Conservation (phyloP, 257 asterid species). For the Haberlea rhodopensis region DNA sequence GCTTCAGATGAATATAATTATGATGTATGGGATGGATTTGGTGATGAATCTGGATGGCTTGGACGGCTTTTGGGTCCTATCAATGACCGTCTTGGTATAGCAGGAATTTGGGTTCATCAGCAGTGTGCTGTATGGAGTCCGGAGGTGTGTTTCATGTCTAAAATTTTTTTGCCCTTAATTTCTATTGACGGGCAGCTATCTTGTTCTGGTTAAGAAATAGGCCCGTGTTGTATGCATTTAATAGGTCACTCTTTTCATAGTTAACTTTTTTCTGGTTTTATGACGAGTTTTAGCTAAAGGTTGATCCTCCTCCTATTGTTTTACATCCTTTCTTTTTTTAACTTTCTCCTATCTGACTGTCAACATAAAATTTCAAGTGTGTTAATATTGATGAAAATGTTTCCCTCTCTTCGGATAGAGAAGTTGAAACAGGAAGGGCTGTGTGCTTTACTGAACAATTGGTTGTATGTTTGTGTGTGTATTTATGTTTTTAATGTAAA, state of each 20-base stretch:
- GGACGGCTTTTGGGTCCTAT: conserved; percentile 97
- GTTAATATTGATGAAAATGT: not conserved
- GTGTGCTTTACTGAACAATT: not conserved
- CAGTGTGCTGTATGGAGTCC: conserved; percentile 99
- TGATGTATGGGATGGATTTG: conserved; percentile 96
- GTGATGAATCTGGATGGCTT: conserved; percentile 93
- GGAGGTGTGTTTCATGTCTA: conserved; percentile 58
- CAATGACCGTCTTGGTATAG: conserved; percentile 91
- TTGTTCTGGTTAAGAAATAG: conserved; percentile 10
- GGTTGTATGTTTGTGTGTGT: not conserved
- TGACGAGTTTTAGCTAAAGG: conserved; percentile 11
- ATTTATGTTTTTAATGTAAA: not conserved
- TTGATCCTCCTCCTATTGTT: conserved; percentile 3
- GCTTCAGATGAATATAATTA: conserved; percentile 84
- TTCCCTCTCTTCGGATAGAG: conserved; percentile 3
- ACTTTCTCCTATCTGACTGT: conserved; percentile 9
- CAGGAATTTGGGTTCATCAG: conserved; percentile 99
- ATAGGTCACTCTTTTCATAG: conserved; percentile 3
- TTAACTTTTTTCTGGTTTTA: not conserved
- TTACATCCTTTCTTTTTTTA: conserved; percentile 1
- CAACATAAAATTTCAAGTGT: conserved; percentile 3
- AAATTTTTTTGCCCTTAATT: conserved; percentile 14
- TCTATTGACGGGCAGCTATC: conserved; percentile 7
- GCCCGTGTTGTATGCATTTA: conserved; percentile 14
- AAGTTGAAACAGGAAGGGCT: conserved; percentile 5